Conservation (phyloP, 768 basidiomycete species). For the Cyclocybe aegerita region DNA sequence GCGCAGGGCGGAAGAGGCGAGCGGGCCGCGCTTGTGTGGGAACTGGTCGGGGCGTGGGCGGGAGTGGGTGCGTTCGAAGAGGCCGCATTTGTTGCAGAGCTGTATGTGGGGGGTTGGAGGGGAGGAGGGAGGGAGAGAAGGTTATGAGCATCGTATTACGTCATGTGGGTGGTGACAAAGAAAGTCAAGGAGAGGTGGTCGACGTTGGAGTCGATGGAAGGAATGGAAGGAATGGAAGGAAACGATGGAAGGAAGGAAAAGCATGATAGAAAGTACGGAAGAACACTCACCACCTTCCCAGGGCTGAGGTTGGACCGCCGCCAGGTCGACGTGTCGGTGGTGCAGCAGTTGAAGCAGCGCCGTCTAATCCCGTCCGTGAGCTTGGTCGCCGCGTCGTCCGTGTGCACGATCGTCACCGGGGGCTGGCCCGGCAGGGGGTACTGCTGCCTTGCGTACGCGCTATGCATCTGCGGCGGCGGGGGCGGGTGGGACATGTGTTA, state of each 20-base stretch:
- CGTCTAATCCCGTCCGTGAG: constrained; percentile 74
- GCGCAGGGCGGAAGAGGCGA: constrained; percentile 51
- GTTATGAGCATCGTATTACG: neutral
- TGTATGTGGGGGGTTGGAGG: too few species aligned
- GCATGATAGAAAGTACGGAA: neutral
- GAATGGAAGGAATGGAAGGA: too few species aligned
- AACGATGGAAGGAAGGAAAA: constrained; percentile 6
- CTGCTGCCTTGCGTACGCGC: constrained; percentile 19
- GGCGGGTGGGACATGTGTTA: too few species aligned
- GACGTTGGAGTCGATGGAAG: too few species aligned
- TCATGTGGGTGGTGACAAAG: too few species aligned
- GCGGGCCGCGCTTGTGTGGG: constrained; percentile 74
- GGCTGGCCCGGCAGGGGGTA: constrained; percentile 33
- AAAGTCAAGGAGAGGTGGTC: too few species aligned
- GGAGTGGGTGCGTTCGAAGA: constrained; percentile 81
- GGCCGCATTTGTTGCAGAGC: constrained; percentile 72
- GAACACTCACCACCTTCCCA: constrained; percentile 64
- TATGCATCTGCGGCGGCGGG: constrained; percentile 26
- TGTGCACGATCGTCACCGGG: constrained; percentile 43
- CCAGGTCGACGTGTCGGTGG: constrained; percentile 85
- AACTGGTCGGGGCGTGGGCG: constrained; percentile 79
- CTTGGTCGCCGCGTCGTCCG: constrained; percentile 81
- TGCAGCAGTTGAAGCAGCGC: constrained; percentile 83
- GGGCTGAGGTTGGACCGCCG: constrained; percentile 73
- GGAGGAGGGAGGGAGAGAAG: neutral